These are phyloP conservation scores for Oryza rufipogon DNA, from an alignment of 176 grass and related monocot species.

Conservation along the genomic window DNA sequence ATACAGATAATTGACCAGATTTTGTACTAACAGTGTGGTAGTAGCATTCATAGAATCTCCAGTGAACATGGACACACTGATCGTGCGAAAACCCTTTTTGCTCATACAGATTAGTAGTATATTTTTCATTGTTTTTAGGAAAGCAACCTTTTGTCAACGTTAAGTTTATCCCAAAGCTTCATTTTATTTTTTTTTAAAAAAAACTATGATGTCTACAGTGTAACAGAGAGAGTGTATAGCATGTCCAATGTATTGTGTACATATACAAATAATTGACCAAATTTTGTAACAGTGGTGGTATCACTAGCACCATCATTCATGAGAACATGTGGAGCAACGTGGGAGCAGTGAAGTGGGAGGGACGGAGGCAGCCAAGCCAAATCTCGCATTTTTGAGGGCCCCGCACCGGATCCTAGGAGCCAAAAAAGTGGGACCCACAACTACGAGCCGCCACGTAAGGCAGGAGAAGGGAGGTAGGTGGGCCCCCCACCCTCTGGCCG, in stretches of 20 bases:
- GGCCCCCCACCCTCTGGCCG: neutral
- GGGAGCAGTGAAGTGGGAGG: neutral
- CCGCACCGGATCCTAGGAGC: neutral
- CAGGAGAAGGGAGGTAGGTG: neutral
- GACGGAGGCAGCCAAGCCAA: neutral
- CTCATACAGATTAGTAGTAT: no score
- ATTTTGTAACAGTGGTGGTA: neutral
- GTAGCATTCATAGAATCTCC: no score
- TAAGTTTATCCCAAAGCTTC: neutral
- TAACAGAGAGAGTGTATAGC: neutral
- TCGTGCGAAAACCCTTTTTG: no score
- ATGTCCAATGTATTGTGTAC: neutral
- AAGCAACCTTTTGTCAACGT: neutral
- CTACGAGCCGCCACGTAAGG: conserved; percentile 29
- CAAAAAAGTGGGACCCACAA: neutral
- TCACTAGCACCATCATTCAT: neutral
- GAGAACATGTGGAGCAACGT: conserved; percentile 28
- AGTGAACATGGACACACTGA: no score
- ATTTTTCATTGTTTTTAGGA: neutral
- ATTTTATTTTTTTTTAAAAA: neutral
- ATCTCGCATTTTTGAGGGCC: conserved; percentile 20
- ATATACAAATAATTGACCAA: neutral
- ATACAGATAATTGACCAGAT: no score
- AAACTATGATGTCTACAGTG: neutral
- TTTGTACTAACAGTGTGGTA: no score